Base-by-base conservation (phyloP, 495 filamentous ascomycete species). In the Aspergillus saccharolyticus region DNA sequence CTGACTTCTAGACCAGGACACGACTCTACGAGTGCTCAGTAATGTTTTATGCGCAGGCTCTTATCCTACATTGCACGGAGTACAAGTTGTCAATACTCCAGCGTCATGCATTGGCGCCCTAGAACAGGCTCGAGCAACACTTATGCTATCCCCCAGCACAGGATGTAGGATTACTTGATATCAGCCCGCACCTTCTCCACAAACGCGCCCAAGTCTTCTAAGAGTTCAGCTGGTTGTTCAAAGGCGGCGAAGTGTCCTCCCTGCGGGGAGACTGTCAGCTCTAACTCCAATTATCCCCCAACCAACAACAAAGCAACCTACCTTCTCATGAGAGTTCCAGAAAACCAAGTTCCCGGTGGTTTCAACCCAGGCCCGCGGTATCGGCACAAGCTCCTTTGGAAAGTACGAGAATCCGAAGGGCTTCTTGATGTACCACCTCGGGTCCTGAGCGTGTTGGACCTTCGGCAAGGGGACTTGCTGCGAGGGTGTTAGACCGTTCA, bases 351-450 rank as follows among this genome's bases (percentile, higher is more conserved):
- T 75, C 0, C 71, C 71, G 1, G 77, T 74, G 2, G 68, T 74
- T 59, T 70, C 76, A 0, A 79, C 71, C 83, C 80, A 85, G 1
- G 63, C 66, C 49, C 69, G 67, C 3, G 85, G 81, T 1, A 75
- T 50, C 0, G 78, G 77, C 1, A 69, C 61, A 18, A 88, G 55
- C 55, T 88, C 86, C 17, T 65, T 67, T 0, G 78, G 80, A 63
- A 85, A 88, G 17, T 69, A 71, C 0, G 78, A 82, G 60, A 77
- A 87, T 0, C 84, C 86, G 28, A 85, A 64, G 0, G 83, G 83
- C 63, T 86, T 87, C 19, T 74, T 55, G 48, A 80, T 73, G 55
- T 70, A 74, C 51, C 65, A 69, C 16, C 75, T 58, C 15, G 69
- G 59, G 28, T 70, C 49, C 56, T 67, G 64, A 20, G 60, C 25